Base-by-base conservation (phyloP, 768 basidiomycete species). In the Solioccasus polychromus region DNA sequence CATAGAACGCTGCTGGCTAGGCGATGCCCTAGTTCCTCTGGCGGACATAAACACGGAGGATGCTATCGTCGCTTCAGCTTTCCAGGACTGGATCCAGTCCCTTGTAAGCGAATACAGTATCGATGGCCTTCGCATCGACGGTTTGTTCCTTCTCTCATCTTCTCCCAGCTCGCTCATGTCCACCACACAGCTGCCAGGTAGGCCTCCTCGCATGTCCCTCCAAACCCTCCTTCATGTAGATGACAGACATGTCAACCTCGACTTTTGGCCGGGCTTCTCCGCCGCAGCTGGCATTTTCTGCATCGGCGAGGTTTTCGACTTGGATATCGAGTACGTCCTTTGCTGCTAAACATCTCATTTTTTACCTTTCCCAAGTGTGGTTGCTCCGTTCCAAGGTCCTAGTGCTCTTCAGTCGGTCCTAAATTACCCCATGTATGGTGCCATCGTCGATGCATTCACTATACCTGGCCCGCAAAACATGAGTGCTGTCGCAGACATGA, bases 41-140 rank as follows among this genome's bases (percentile, higher is more conserved):
- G 79, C 87, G 0, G 92, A 94, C 62, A 57, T 93, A 48, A 80
- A 93, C 67, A 92, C 89, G 11, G 74, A 78, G 55, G 78, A 88
- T 50, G 68, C 78, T 7, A 67, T 68, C 25, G 88, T 93, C 32
- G 71, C 79, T 25, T 68, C 74, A 9, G 72, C 70, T 28, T 92
- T 85, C 64, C 76, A 79, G 22, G 59, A 68, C 7, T 92, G 89
- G 91, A 80, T 92, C 54, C 63, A 69, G 30, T 64, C 74, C 25
- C 71, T 92, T 15, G 84, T 92, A 24, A 50, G 77, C 44, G 80
- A 83, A 50, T 92, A 86, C 61, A 68, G 68, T 23, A 83, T 94
- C 48, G 91, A 93, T 61, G 88, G 90, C n/a, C 77, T 94, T 47
- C 82, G 91, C 39, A 86, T 93, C 61, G 91, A 92, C 60, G 88